Percentiles rank a stretch among this genome's conserved stretches.
Evolutionary conservation across 768 basidiomycete species (phyloP).

Genomic region (Lactifluus subvellereus): DNA sequence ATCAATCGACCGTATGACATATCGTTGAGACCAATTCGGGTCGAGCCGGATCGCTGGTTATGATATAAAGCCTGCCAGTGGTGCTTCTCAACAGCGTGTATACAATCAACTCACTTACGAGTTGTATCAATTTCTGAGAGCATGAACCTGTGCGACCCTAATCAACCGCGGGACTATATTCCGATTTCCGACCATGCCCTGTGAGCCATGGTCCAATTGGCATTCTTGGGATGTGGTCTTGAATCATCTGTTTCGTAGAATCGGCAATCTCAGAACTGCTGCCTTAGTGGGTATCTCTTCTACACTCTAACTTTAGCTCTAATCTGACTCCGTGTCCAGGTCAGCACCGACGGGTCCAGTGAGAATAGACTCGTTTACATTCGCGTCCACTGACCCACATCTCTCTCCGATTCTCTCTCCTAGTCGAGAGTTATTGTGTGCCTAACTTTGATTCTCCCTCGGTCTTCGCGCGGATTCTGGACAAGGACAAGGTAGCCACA

Average conservation of each 20-base stretch:
- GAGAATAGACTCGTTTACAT: constrained; percentile 8
- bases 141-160: constrained; percentile 22
- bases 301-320: not conserved
- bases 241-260: constrained; percentile 38
- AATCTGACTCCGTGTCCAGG: constrained; percentile 29
- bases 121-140: not conserved
- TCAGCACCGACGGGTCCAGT: constrained; percentile 83
- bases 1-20: not conserved
- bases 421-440: constrained; percentile 89
- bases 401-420: not conserved
- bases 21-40: too few relatives aligned
- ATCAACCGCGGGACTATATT: constrained; percentile 57
- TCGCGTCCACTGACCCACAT: not conserved
- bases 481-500: constrained; percentile 60
- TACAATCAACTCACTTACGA: not conserved
- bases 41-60: not conserved
- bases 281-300: constrained; percentile 45
- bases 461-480: constrained; percentile 82
- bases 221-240: not conserved
- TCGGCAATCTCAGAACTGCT: constrained; percentile 80
- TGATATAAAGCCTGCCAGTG: not conserved
- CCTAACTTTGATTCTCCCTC: constrained; percentile 94
- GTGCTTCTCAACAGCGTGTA: not conserved
- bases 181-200: constrained; percentile 76
- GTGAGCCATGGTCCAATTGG: constrained; percentile 37